These are phyloP conservation scores for Punica granatum DNA, from an alignment of 345 rosid species.

Conservation along the genomic window DNA sequence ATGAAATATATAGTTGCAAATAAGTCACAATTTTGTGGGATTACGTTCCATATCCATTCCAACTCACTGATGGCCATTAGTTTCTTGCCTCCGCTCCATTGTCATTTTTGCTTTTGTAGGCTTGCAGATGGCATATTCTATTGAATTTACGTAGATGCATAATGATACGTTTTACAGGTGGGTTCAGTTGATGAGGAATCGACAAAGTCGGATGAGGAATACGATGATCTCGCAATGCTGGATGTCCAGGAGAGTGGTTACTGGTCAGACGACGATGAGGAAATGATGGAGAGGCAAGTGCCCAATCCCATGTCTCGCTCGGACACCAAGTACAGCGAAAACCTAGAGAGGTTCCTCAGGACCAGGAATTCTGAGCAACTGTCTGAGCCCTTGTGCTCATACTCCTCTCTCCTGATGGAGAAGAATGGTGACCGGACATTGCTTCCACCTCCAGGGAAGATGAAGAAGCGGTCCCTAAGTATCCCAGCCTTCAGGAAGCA, in stretches of 20 bases:
- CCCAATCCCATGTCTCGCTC: conserved; percentile 3
- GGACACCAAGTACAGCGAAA: conserved; percentile 43
- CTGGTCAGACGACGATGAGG: conserved; percentile 55
- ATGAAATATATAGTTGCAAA: neutral
- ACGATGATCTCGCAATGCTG: conserved; percentile 89
- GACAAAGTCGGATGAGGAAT: conserved; percentile 92
- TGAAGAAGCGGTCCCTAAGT: conserved; percentile 72
- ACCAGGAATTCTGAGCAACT: conserved; percentile 32
- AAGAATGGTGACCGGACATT: conserved; percentile 28
- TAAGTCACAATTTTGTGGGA: neutral
- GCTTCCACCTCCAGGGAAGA: conserved; percentile 29
- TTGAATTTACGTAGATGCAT: neutral
- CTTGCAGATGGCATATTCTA: neutral
- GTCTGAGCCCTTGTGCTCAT: conserved; percentile 42
- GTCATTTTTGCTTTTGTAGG: neutral
- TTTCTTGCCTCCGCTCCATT: neutral
- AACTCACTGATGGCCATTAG: neutral
- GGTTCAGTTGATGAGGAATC: conserved; percentile 98
- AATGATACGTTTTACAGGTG: conserved; percentile 33
- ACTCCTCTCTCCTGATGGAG: conserved; percentile 28
- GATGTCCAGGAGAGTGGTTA: conserved; percentile 59
- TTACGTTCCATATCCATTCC: neutral
- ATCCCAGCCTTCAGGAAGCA: conserved; percentile 61
- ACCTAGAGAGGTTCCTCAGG: conserved; percentile 48
- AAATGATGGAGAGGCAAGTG: conserved; percentile 22